Base-by-base conservation (phyloP, 768 basidiomycete genomes). In the Lactarius hengduanensis region DNA sequence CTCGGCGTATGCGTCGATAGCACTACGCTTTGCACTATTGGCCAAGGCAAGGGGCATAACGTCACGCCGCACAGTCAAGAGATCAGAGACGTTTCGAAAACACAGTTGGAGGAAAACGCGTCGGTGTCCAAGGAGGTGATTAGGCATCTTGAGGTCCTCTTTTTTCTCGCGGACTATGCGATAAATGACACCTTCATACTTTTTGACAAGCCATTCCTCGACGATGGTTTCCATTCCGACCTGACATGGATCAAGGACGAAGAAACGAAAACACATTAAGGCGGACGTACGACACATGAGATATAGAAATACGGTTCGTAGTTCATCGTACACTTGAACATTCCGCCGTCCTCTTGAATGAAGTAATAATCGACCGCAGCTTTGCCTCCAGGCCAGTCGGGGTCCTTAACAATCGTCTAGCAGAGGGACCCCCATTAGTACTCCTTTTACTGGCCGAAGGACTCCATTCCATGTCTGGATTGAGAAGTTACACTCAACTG, bases 1-100 rank as follows among this genome's bases (percentile, higher is more conserved):
- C 72, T 99, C 97, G 3, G 97, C 97, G 73, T 98, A 99, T 4
- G 95, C 95, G 75, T 98, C 97, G 15, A 98, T 89, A 0, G 97
- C 96, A 72, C 92, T 90, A 30, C 96, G 87, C 78, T 96, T 97
- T 4, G 94, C 90, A 64, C 90, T 84, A 69, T 99, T 99, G 50
- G 91, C 87, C 20, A 89, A 84, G 2, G 95, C 96, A 50, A 98
- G 83, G 1, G 97, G 96, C 55, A 93, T 82, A 45, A 99, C 78
- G 38, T 98, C 96, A 59, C 94, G 86, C 65, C 95, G 84, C 40
- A 98, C 93, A 1, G 85, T 73, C 61, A 97, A 85, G 9, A 99
- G 86, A 73, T 98, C 96, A 1, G 89, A 86, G n/a, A 97, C 89
- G 73, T 98, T 98, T 61, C 91, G 84, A 76, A 98, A 99, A 72